Percentiles rank a stretch among this genome's conserved stretches.
Evolutionary conservation across 2,329 filamentous ascomycete genomes (phyloP).

Genomic region (Clonostachys chloroleuca): DNA sequence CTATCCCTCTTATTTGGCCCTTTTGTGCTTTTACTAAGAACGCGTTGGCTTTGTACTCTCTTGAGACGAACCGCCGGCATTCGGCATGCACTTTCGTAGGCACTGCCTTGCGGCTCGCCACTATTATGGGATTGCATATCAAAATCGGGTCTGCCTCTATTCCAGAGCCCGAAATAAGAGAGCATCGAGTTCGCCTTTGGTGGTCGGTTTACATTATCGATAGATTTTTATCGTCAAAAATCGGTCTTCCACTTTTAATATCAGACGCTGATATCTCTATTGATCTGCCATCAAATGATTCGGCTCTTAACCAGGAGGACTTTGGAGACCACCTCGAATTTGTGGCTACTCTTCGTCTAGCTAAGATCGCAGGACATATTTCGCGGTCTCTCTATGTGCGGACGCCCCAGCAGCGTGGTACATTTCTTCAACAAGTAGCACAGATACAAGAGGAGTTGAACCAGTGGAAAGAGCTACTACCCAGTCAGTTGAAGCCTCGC

Average conservation of each 20-base stretch:
- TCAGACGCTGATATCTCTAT: slow-evolving; percentile 42
- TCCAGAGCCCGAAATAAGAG: slow-evolving; percentile 23
- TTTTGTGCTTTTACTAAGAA: slow-evolving; percentile 13
- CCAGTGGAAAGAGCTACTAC: slow-evolving; percentile 21
- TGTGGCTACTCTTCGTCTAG: slow-evolving; percentile 29
- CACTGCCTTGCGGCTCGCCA: slow-evolving; percentile 34
- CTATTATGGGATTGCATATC: slow-evolving; percentile 17
- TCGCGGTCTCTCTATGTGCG: slow-evolving; percentile 24
- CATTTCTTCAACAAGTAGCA: slow-evolving; percentile 15
- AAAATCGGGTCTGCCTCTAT: slow-evolving; percentile 23
- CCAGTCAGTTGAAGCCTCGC: slow-evolving; percentile 14
- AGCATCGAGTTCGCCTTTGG: slow-evolving; percentile 33
- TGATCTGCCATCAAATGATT: slow-evolving; percentile 29
- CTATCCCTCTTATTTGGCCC: background rate
- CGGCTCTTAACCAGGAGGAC: slow-evolving; percentile 17
- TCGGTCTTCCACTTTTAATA: slow-evolving; percentile 41
- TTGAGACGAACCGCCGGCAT: slow-evolving; percentile 36
- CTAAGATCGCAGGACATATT: slow-evolving; percentile 18
- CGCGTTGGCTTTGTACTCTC: slow-evolving; percentile 28
- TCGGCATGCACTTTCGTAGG: slow-evolving; percentile 36
- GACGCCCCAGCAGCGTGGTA: slow-evolving; percentile 1
- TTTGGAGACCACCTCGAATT: slow-evolving; percentile 23
- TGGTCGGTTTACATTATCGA: slow-evolving; percentile 39
- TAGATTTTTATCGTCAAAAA: slow-evolving; percentile 41
- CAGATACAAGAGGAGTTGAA: slow-evolving; percentile 19